Evolutionary conservation across 75 land plant genomes (phyloP), one percentile per base, ranked within the genome.

Genomic region (Larix kaempferi): DNA sequence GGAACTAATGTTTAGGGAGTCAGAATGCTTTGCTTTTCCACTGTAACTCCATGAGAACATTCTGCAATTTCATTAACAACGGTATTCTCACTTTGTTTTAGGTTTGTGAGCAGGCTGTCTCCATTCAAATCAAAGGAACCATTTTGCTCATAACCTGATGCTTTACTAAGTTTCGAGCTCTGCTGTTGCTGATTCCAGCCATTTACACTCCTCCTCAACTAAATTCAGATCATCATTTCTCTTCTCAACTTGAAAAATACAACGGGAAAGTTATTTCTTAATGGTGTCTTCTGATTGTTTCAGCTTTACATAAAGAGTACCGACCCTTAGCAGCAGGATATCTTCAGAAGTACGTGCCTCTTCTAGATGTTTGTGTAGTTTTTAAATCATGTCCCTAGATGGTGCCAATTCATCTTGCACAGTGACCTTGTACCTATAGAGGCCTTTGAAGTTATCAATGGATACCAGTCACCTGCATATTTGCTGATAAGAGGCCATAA

Each of bases 301-400:
- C 61, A 73, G 82, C 66, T 83, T 80, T 74, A 78, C 80, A 74
- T 91, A 86, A 84, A 89, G 71, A 63, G 76, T 73, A 35, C 39
- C 56, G 27, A 86, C 83, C 19, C 74, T 81, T 77, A 75, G 80
- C 84, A 81, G 81, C n/a, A 91, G 65, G 78, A 87, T 85, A 21
- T 79, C 80, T 83, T 91, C 91, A 56, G 88, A 87, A 74, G 87
- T 81, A 73, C 85, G 76, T 54, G 91, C 93, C 91, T 88, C 69
- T 3, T 78, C 77, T 58, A 88, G 76, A 65, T 86, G 83, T 73
- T 76, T 80, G 59, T 86, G 91, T 44, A 91, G 87, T 74, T 79
- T 82, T 33, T 84, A 82, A 23, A 84, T 71, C 59, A 81, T 59
- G 3, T 74, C 74, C 72, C 82, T 84, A 33, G 78, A 25, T 29